phyloP scores from a whole-genome alignment of 306 rosid genomes.

The Vigna radiata region DNA sequence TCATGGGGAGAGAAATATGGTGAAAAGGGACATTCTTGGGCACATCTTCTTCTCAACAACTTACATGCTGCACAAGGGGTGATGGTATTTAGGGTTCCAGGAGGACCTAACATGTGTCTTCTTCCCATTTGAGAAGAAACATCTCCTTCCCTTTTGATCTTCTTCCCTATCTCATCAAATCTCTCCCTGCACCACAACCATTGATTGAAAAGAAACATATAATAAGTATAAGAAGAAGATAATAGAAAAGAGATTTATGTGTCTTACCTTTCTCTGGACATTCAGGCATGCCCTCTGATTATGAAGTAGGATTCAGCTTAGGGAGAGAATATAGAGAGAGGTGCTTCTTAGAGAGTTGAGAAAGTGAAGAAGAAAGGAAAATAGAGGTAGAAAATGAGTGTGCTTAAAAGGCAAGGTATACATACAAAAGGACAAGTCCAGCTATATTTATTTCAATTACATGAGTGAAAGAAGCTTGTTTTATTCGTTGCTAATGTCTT shows the following conservation, averaged over 20 bases:
- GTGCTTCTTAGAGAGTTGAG: constrained; percentile 34
- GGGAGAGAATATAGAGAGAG: constrained; percentile 47
- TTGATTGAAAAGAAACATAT: not conserved
- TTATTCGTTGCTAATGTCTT: constrained; percentile 38
- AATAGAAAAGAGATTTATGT: constrained; percentile 29
- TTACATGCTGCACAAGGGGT: constrained; percentile 99
- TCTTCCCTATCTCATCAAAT: constrained; percentile 88
- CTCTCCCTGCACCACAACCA: constrained; percentile 57
- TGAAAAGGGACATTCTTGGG: constrained; percentile 96
- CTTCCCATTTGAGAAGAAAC: constrained; percentile 75
- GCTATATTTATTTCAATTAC: constrained; percentile 38
- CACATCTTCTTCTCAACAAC: constrained; percentile 89
- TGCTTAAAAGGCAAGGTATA: constrained; percentile 87
- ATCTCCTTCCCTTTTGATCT: constrained; percentile 80
- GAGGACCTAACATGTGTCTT: constrained; percentile 82
- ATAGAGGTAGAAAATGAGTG: constrained; percentile 53
- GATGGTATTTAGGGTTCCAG: constrained; percentile 87
- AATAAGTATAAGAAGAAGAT: not conserved
- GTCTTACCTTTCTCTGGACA: constrained; percentile 97
- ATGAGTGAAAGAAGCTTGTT: constrained; percentile 21
- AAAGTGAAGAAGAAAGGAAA: constrained; percentile 53
- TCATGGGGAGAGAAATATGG: constrained; percentile 98
- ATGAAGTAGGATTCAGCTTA: constrained; percentile 49
- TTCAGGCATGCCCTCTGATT: constrained; percentile 88
- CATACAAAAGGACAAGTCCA: constrained; percentile 51